A percentile compares a stretch with the other conserved stretches of the same genome.
Conservation (phyloP, 257 asterid genomes). For the Plantago ovata region DNA sequence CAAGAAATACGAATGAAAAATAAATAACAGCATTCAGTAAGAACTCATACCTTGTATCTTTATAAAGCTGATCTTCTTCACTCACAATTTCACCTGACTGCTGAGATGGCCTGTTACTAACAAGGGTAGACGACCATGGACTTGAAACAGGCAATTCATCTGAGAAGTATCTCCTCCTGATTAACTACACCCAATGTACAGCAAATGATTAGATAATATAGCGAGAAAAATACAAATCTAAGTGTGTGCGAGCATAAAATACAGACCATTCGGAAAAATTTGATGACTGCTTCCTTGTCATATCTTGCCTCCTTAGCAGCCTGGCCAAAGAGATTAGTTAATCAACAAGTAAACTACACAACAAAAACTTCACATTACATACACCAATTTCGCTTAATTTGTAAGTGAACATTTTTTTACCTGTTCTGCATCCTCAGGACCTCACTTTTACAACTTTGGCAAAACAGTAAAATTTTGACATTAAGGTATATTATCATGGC, state of each 20-base stretch:
- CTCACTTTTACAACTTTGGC: no score
- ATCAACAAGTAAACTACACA: neutral
- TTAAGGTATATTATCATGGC: no score
- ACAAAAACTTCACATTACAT: neutral
- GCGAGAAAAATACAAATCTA: conserved; percentile 2
- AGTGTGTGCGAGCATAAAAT: conserved; percentile 15
- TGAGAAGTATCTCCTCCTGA: conserved; percentile 95
- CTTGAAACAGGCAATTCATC: conserved; percentile 76
- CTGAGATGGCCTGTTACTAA: conserved; percentile 35
- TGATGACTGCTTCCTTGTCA: conserved; percentile 89
- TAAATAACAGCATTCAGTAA: neutral
- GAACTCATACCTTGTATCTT: conserved; percentile 44
- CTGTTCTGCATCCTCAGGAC: neutral
- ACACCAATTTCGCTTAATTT: neutral
- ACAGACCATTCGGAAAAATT: conserved; percentile 80
- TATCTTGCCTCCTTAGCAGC: conserved; percentile 97
- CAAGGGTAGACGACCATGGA: conserved; percentile 70
- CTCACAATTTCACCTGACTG: conserved; percentile 66
- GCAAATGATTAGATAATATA: conserved; percentile 22
- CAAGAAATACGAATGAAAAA: neutral
- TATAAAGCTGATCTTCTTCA: conserved; percentile 67
- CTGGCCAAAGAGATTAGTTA: conserved; percentile 30
- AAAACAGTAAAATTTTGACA: no score
- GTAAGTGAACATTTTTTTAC: neutral
- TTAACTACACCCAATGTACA: conserved; percentile 53